Evolutionary conservation across 1,284 basidiomycete species (phyloP), one percentile per base, ranked within the genome.

Genomic region (Trichosporon sp.): DNA sequence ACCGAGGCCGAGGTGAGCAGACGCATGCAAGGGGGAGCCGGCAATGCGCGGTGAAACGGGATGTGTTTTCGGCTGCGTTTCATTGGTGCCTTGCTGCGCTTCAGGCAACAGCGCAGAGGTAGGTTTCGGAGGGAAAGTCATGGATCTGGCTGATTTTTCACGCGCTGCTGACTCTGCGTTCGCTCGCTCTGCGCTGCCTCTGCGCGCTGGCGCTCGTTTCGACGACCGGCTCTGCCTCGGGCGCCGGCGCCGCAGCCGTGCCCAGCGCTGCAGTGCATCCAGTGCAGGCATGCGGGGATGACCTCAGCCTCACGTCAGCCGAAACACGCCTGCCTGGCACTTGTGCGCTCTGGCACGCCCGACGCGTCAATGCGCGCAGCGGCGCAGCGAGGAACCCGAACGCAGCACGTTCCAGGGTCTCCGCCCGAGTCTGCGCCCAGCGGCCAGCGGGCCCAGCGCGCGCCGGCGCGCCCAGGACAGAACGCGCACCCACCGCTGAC

Each of bases 311-410:
- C 47, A 51, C 9, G n/a, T n/a, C n/a, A n/a, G n/a, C 47, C 47
- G 47, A 51, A 51, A 51, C n/a, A n/a, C 47, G 23, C 21, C 1
- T 25, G 7, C n/a, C n/a, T n/a, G n/a, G n/a, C n/a, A n/a, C n/a
- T n/a, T n/a, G n/a, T n/a, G n/a, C n/a, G 21, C 23, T 9, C 18
- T 51, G 47, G 21, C 47, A 21, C 18, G n/a, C 7, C 47, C 11
- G 47, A 9, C 47, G 47, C 21, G 23, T 13, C 23, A 6, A 21
- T 6, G 53, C 2, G 12, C 35, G 35, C 35, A 2, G 6, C 4
- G n/a, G 27, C 18, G 56, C 56, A 60, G 56, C 27, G 31, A 60
- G 56, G 29, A 60, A 60, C 56, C 56, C 56, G 56, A 60, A 60
- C 56, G 56, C 56, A 60, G 56, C 27, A n/a, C 12, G n/a, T 7